Conservation (phyloP, 495 filamentous ascomycete species). For the Neurospora discreta region DNA sequence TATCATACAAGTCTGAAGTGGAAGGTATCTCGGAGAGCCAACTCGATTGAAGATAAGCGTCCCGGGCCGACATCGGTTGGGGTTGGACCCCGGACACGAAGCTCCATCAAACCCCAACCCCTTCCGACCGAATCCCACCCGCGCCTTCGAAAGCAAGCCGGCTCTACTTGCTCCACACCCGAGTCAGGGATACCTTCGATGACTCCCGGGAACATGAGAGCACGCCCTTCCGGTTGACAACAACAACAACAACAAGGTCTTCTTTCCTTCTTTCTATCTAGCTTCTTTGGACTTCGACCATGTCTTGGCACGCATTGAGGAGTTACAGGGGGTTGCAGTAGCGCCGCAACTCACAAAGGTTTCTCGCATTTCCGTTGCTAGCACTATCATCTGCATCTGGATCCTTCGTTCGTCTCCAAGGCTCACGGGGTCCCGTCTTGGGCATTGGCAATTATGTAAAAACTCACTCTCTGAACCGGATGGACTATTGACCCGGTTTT, state of each 20-base stretch:
- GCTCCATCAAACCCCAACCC: neutral
- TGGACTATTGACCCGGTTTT: neutral
- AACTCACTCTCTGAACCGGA: neutral
- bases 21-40: neutral
- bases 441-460: neutral
- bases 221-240: neutral
- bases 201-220: neutral
- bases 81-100: neutral
- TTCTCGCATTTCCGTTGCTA: neutral
- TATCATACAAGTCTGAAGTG: neutral
- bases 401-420: neutral
- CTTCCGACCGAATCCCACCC: neutral
- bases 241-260: neutral
- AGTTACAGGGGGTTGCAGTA: neutral
- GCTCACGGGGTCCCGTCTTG: neutral
- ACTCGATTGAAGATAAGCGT: neutral
- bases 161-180: neutral
- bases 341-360: neutral
- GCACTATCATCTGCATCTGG: neutral
- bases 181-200: neutral
- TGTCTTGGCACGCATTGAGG: neutral
- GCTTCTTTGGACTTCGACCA: neutral
- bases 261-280: neutral
- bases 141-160: neutral
- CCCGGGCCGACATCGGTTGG: neutral